Base-by-base conservation (phyloP, 176 grass and related monocot genomes). In the Secale cereale region DNA sequence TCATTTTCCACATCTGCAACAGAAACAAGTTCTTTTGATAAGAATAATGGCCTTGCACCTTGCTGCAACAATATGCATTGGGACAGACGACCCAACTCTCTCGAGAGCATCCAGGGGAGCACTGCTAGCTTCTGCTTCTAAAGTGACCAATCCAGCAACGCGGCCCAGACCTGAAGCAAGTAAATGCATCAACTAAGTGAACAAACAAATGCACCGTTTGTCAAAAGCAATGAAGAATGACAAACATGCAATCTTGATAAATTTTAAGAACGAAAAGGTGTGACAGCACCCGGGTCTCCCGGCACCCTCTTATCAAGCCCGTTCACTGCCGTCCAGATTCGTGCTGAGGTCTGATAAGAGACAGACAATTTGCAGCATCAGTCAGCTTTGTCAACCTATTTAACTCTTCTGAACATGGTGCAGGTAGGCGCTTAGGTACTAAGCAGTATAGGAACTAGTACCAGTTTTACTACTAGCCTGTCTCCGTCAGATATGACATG, bases 31-130 rank as follows among this genome's bases (percentile, higher is more conserved):
- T 95, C 96, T 81, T 94, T 98, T 69, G 96, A 94, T 65, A 98
- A 87, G 64, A 95, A 98, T 56, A 98, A 92, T 40, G 96, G 96
- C 83, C 89, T 98, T 29, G 81, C 60, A 93, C 83, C 89, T 98
- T 30, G 81, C 61, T 22, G 93, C 93, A 85, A 98, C 96, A 60
- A 98, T 92, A 65, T 98, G 96, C 96, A 98, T 98, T n/a, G 96
- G 91, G 41, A 95, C 68, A 77, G 93, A 92, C 6, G 83, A 87
- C 23, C 93, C 96, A 77, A 95, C 83, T 56, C 39, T 52, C 48
- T 87, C 81, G 62, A 98, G 83, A 69, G 87, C 80, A 78, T 94
- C 96, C 83, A 95, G 83, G 26, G 82, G 82, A 85, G 86, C 81
- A 83, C 71, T 92, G 59, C 59, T 87, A 89, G 94, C 89, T 86